Evolutionary conservation across 2,329 filamentous ascomycete species (phyloP), one percentile per base, ranked within the genome.

Genomic region (Macrophomina tecta): DNA sequence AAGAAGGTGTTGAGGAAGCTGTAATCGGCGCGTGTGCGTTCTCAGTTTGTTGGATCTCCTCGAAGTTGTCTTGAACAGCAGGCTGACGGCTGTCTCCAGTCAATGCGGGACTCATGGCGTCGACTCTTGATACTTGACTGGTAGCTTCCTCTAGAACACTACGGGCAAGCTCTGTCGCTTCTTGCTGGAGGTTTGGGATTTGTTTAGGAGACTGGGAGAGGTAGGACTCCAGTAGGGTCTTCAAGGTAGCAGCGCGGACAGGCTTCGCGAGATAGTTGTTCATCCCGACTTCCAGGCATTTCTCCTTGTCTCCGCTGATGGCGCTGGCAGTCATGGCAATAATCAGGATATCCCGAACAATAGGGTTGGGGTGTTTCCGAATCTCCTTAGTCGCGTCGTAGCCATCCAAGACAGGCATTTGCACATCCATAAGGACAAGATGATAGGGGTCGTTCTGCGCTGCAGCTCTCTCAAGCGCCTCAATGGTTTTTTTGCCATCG

Each of bases 261-360:
- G 94, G 94, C 77, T 98, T 98, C 16, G 94, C 93, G 1, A 97
- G 86, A 73, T 97, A 98, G 74, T 97, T 95, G 78, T 97, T 97
- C 94, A 98, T 98, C 52, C 94, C 94, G 1, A 93, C 92, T 60
- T 93, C 92, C n/a, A 97, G 82, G 72, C 94, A 97, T 80, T 97
- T 97, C 77, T 98, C 94, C 56, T 94, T 86, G 76, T 98, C 94
- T 18, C 94, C 94, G 76, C 95, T 91, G 69, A 98, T 98, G 3
- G 94, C 94, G 32, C 90, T 94, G 1, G 94, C 94, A 0, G 94
- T 98, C 94, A 98, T 97, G 65, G 94, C 94, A 72, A 98, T 97
- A 58, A 98, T 91, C n/a, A 97, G 83, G 1, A 96, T 88, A 70
- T 92, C 89, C 63, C 92, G 86, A 11, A 98, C 92, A 7, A 87